Evolutionary conservation across 176 grass and related monocot species (phyloP), one percentile per base, ranked within the genome.

Genomic region (Areca catechu): DNA sequence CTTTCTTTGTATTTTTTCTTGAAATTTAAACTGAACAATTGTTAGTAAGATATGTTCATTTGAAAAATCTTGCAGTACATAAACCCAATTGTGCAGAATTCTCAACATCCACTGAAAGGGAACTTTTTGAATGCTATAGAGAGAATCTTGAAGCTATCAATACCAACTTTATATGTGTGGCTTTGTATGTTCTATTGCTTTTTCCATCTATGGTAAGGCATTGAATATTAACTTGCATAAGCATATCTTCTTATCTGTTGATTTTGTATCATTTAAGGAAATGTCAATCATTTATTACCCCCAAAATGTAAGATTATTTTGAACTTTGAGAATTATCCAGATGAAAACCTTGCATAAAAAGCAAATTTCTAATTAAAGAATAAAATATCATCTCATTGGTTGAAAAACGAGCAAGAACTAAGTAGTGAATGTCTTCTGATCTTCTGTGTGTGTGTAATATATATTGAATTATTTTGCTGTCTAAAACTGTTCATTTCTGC

Each of bases 171-270:
- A 64, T 98, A 98, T 9, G 93, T 98, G 25, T 92, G 87, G 93
- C 87, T 98, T 65, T 98, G 93, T 73, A 92, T 98, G 93, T 98
- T 98, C 84, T 98, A 98, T 65, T 90, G 87, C 62, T 98, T 92
- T 82, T 98, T 92, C 60, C 93, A 98, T 88, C 71, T 98, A 61
- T 95, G 90, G 90, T 91, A 75, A 82, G 81, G 73, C 22, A 16
- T 34, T 34, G 5, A 6, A 34, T 34, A 9, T 34, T 34, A 34
- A 34, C 30, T 34, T 34, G 30, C 7, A 34, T 0, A 34, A 34
- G 30, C 30, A 34, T 34, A 10, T 34, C 6, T 34, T 34, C 30
- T 34, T 9, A 34, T 7, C 7, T 34, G 5, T 34, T 34, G 30
- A 6, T 34, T 34, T 7, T 1, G 5, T 34, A 34, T 34, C 30